Evolutionary conservation across 2,329 filamentous ascomycete species (phyloP).

Genomic region (Diaporthe velutina): DNA sequence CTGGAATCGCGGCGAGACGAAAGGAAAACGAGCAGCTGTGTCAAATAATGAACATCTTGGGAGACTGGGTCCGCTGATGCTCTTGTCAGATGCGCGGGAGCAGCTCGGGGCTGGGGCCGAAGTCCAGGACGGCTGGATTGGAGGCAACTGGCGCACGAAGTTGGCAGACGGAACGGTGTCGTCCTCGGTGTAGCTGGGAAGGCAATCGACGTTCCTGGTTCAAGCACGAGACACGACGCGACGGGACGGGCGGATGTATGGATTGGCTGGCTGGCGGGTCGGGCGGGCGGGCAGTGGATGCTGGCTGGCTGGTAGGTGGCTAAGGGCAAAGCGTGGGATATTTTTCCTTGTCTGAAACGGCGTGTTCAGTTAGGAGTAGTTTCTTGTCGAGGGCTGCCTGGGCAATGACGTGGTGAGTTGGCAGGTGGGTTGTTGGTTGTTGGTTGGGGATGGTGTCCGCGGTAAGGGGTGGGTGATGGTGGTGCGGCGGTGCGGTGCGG

Average conservation of each 20-base stretch:
- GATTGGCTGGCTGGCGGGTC: conserved; percentile 14
- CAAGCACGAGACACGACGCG: conserved; percentile 2
- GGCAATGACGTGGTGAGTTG: conserved; percentile 28
- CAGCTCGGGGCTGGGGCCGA: background rate
- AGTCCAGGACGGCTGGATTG: background rate
- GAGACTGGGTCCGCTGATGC: conserved; percentile 31
- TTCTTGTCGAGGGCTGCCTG: conserved; percentile 12
- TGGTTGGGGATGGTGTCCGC: conserved; percentile 14
- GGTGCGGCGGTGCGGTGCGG: background rate
- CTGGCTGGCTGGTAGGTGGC: background rate
- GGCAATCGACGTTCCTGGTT: background rate
- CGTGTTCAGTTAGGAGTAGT: background rate
- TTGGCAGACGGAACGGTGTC: background rate
- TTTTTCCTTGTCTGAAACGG: conserved; percentile 24
- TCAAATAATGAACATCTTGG: conserved; percentile 41
- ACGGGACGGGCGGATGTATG: conserved; percentile 9
- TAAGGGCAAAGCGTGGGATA: background rate
- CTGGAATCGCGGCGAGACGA: conserved; percentile 30
- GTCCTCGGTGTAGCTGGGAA: conserved; percentile 2
- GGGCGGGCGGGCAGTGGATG: conserved; percentile 15
- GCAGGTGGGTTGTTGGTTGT: conserved; percentile 19
- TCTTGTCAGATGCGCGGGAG: background rate
- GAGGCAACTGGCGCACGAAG: background rate
- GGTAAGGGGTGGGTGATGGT: conserved; percentile 7
- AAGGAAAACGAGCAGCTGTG: conserved; percentile 26